A percentile compares a stretch with the other conserved stretches of the same genome.
Evolutionary conservation across 305 asterid genomes (phyloP).

Genomic region (Fraxinus xanthoxyloides): DNA sequence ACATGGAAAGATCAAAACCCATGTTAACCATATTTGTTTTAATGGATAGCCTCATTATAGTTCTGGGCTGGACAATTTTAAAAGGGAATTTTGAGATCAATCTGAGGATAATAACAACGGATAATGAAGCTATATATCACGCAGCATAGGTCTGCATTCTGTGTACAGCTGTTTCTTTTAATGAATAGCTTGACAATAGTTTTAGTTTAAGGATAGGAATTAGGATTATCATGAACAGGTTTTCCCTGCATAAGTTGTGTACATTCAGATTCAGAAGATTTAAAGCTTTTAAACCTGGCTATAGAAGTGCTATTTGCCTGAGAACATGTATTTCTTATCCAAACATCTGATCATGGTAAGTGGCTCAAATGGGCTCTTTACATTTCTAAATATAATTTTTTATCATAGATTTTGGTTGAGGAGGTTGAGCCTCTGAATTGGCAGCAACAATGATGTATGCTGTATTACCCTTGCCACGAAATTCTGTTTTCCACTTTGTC

Average conservation of each 20-base stretch:
- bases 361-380: not conserved
- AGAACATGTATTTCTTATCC: not conserved
- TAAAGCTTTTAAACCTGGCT: not conserved
- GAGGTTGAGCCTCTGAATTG: not conserved
- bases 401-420: not conserved
- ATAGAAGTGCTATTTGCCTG: not conserved
- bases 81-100: not conserved
- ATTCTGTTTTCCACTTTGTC: not conserved
- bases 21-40: not conserved
- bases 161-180: not conserved
- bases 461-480: not conserved
- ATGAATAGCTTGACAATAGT: not conserved
- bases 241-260: not conserved
- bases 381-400: not conserved
- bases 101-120: not conserved
- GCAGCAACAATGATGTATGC: not conserved
- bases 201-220: not conserved
- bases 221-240: not conserved
- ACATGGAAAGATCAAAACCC: not conserved
- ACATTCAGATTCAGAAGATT: not conserved
- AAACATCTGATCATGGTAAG: not conserved
- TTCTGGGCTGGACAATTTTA: not conserved
- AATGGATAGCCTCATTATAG: not conserved
- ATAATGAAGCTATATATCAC: not conserved
- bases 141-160: not conserved